Evolutionary conservation across 2,329 filamentous ascomycete genomes (phyloP), one percentile per base, ranked within the genome.

Genomic region (Cercospora sp.): DNA sequence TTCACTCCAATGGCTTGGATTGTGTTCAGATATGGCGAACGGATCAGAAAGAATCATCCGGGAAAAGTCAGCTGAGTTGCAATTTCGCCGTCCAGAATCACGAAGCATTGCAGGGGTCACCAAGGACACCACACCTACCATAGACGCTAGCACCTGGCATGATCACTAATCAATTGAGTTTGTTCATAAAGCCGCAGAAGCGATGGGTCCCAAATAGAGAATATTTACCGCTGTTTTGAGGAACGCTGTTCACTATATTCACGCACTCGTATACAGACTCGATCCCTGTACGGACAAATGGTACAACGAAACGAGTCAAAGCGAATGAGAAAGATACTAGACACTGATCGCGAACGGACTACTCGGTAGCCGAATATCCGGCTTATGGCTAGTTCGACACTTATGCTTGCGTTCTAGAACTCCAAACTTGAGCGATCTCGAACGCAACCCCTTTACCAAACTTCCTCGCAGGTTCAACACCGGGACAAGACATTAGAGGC

Each of bases 21-120:
- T 2, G 82, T 84, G 68, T 79, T 78, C 58, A 76, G 73, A 16
- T 84, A 82, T 70, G 84, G 84, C 0, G 83, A 84, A 76, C 72
- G 75, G 64, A 81, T 86, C 45, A 75, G 84, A 65, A 84, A 66
- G 45, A 62, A 36, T 59, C 18, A 59, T 36, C 55, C 55, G 8
- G 55, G 55, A 3, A 31, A 33, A 12, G 30, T 59, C 55, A 13
- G 30, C 30, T 59, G 4, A 59, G 26, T 12, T 9, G 53, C 26
- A 33, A 58, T n/a, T 7, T 42, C 36, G 36, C 36, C 16, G 16
- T 8, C 36, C 16, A 16, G 36, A 42, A n/a, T n/a, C 6, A n/a
- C 36, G 36, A n/a, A 42, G 6, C 2, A 42, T 7, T 42, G 2
- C 36, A 42, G 18, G 45, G 10, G 9, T 23, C 8, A 10, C 2